phyloP scores from a whole-genome alignment of 495 filamentous ascomycete species.

The Penicillium silybi region DNA sequence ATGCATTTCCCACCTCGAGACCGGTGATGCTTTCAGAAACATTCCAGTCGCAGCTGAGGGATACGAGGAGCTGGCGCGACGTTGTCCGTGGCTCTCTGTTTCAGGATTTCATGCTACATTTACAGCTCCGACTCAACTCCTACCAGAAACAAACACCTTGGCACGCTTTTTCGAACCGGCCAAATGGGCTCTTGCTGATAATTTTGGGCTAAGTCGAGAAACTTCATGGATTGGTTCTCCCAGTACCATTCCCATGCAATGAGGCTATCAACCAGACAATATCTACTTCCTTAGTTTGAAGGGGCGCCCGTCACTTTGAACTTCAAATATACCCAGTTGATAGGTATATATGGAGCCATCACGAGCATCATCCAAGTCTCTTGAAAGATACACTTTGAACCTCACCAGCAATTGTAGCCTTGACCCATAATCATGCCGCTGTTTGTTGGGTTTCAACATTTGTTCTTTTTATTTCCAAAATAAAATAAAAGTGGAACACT shows the following conservation, averaged over 20 bases:
- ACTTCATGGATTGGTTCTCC: too few relatives aligned
- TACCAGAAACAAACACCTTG: background rate
- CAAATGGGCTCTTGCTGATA: background rate
- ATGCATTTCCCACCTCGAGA: too few relatives aligned
- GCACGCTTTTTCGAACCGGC: background rate
- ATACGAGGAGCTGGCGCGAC: background rate
- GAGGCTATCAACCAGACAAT: background rate
- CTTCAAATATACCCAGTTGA: background rate
- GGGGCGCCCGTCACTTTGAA: background rate
- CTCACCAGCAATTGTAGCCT: background rate
- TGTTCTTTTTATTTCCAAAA: background rate
- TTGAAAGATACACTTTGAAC: background rate
- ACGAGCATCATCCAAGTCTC: background rate
- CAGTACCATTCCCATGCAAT: too few relatives aligned
- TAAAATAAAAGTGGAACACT: background rate
- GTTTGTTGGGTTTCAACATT: too few relatives aligned
- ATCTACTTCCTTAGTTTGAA: background rate
- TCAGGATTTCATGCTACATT: background rate
- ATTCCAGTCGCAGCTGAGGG: constrained; percentile 9
- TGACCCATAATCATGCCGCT: background rate
- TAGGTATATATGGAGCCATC: background rate
- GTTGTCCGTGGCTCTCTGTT: background rate
- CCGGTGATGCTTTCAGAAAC: constrained; percentile 1
- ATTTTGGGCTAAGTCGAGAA: background rate
- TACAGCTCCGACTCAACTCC: background rate